Evolutionary conservation across 73 alveolate genomes (phyloP), one percentile per base, ranked within the genome.

Genomic region (Uronychia setigera): DNA sequence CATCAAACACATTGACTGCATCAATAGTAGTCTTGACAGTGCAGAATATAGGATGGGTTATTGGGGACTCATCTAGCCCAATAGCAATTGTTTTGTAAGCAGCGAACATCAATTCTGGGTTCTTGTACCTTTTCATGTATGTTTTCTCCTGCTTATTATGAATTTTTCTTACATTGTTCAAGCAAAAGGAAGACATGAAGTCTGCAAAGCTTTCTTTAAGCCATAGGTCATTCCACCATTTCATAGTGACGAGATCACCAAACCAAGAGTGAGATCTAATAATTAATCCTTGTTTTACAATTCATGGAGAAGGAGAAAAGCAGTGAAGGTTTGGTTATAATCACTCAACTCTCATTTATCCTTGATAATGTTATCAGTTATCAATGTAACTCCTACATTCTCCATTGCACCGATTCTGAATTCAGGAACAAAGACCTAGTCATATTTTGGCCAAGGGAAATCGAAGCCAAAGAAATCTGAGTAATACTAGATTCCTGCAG

Each of bases 21-120:
- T 88, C 99, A 75, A 90, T 97, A 11, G 99, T 97, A 80, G 96
- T 90, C 77, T 92, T 90, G 33, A 97, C 96, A 58, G 76, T 91
- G n/a, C 97, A 91, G 79, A 90, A 91, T 29, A 98, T 97, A 13
- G 99, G 99, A 88, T 98, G 99, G 5, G 99, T 97, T 0, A 98
- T 92, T 0, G 89, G 79, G 84, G 89, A 84, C 79, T 91, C 91
- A 90, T 98, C 99, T 31, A 96, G 94, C 13, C 94, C 88, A 25
- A 87, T 14, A 33, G 91, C 92, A 14, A 5, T 67, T 30, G 32
- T 27, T 27, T 28, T 5, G 33, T 33, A 57, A 32, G 28, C 25
- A 35, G 46, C 32, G 32, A 77, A 79, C 1, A 89, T 28, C 33
- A 67, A 25, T 28, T 78, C 86, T 25, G 87, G 28, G 31, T 78